A percentile compares a stretch with the other conserved stretches of the same genome.
Evolutionary conservation across 345 rosid species (phyloP).

Genomic region (Camelina neglecta): DNA sequence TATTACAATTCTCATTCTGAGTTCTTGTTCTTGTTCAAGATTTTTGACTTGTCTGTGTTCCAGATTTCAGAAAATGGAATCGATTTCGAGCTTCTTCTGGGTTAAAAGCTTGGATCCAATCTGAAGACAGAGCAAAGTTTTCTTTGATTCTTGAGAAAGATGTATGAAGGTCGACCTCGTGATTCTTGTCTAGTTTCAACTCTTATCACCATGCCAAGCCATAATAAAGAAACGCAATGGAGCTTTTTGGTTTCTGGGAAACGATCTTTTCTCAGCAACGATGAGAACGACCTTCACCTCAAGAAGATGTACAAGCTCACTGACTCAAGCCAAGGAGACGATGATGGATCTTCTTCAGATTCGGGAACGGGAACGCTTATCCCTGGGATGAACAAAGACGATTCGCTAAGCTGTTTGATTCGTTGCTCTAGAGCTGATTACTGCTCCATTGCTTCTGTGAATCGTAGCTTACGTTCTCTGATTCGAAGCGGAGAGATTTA

Average conservation of each 20-base stretch:
- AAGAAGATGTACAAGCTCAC: slow-evolving; percentile 37
- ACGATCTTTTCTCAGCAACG: slow-evolving; percentile 36
- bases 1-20: slow-evolving; percentile 10
- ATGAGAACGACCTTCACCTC: slow-evolving; percentile 25
- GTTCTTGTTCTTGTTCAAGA: not conserved
- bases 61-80: slow-evolving; percentile 25
- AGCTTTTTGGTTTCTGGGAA: slow-evolving; percentile 33
- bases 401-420: slow-evolving; percentile 61
- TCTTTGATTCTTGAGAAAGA: slow-evolving; percentile 21
- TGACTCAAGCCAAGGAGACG: slow-evolving; percentile 7
- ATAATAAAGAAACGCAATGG: slow-evolving; percentile 37
- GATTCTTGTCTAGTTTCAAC: slow-evolving; percentile 49
- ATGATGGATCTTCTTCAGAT: slow-evolving; percentile 47
- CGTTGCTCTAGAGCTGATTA: slow-evolving; percentile 72
- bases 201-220: slow-evolving; percentile 40
- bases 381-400: slow-evolving; percentile 64
- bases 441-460: slow-evolving; percentile 52
- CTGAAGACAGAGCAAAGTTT: slow-evolving; percentile 25
- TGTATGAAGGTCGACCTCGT: slow-evolving; percentile 42
- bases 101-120: slow-evolving; percentile 25
- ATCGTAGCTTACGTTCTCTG: slow-evolving; percentile 48
- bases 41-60: slow-evolving; percentile 12
- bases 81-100: slow-evolving; percentile 15
- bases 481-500: slow-evolving; percentile 60
- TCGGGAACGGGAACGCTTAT: slow-evolving; percentile 51